Evolutionary conservation across 1,139 yeast genomes (phyloP).

Genomic region (Petasospora fabianii): DNA sequence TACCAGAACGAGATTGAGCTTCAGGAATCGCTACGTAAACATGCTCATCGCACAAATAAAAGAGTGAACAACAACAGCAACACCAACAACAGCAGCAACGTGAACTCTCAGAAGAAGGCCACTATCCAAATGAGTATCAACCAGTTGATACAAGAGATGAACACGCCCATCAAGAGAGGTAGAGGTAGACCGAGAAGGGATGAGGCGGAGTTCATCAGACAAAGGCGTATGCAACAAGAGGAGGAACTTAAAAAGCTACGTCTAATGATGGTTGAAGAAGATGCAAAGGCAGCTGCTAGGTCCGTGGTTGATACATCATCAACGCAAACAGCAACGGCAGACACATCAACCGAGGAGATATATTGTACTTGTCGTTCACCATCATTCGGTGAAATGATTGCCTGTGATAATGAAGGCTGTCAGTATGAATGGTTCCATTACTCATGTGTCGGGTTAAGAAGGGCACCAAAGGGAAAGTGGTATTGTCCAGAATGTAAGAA

Average conservation of each 20-base stretch:
- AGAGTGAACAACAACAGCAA: constrained; percentile 10
- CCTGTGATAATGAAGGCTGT: constrained; percentile 72
- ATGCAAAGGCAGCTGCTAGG: background rate
- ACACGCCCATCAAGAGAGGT: background rate
- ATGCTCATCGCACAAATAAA: constrained; percentile 21
- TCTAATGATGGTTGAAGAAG: constrained; percentile 1
- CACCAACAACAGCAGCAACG: no score
- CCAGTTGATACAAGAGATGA: background rate
- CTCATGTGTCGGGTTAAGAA: constrained; percentile 64
- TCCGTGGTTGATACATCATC: background rate
- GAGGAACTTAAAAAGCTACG: constrained; percentile 1
- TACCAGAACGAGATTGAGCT: constrained; percentile 22
- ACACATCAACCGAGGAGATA: constrained; percentile 40
- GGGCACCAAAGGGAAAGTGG: constrained; percentile 73
- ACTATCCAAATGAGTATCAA: constrained; percentile 3
- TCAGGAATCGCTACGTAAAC: constrained; percentile 13
- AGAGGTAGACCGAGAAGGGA: constrained; percentile 12
- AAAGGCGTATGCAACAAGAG: background rate
- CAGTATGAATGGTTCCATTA: constrained; percentile 76
- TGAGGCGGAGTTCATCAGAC: background rate
- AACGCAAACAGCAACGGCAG: constrained; percentile 14
- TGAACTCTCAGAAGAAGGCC: background rate
- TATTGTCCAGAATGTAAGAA: constrained; percentile 61
- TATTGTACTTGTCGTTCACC: constrained; percentile 70
- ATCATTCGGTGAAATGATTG: constrained; percentile 75